Evolutionary conservation across 345 rosid genomes (phyloP).

Genomic region (Eucalyptus sideroxylon): DNA sequence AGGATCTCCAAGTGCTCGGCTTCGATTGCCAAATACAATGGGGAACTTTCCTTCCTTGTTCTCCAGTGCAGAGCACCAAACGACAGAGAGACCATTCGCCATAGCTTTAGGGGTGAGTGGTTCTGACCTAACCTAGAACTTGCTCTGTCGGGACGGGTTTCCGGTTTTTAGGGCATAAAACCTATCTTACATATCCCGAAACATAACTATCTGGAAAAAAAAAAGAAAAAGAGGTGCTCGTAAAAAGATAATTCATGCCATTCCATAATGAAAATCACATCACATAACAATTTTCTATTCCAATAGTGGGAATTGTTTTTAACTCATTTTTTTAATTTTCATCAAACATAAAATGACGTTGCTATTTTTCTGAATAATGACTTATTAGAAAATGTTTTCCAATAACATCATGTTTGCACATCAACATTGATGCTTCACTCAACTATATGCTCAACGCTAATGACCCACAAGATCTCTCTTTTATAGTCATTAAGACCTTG

Average conservation of each 20-base stretch:
- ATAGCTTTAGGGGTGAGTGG: neutral
- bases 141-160: accelerated
- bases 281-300: neutral
- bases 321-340: neutral
- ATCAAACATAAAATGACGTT: neutral
- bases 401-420: neutral
- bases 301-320: neutral
- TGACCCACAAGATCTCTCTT: neutral
- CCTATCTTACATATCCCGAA: too few relatives aligned
- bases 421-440: neutral
- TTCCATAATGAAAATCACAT: neutral
- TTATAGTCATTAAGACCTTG: too few relatives aligned
- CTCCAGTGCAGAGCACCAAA: neutral
- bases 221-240: neutral
- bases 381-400: neutral
- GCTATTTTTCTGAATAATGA: neutral
- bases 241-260: neutral
- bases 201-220: too few relatives aligned
- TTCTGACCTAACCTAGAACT: too few relatives aligned
- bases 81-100: neutral
- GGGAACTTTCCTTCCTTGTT: neutral
- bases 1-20: neutral
- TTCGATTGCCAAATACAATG: neutral
- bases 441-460: neutral
- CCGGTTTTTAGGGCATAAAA: neutral